These are phyloP conservation scores for Acacia pycnantha DNA, from an alignment of 331 rosid genomes.

Conservation along the genomic window DNA sequence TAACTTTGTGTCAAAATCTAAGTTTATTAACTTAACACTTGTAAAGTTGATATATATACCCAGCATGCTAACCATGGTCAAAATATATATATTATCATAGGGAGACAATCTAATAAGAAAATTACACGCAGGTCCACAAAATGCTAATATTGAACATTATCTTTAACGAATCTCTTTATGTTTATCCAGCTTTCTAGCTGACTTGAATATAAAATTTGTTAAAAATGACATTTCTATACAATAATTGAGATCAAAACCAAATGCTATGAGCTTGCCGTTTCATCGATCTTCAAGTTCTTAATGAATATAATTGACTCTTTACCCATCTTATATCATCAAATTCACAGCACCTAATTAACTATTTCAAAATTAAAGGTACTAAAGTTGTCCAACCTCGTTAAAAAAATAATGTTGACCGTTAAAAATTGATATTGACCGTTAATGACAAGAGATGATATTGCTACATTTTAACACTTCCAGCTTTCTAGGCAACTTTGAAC, in stretches of 20 bases:
- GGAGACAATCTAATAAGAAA: conserved; percentile 17
- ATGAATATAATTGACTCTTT: neutral
- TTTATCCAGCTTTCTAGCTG: conserved; percentile 33
- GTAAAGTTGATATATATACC: neutral
- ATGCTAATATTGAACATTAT: conserved; percentile 17
- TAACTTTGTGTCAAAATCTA: neutral
- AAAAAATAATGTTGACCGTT: too few species aligned
- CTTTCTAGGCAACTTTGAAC: too few species aligned
- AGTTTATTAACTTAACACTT: neutral
- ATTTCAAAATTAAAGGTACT: neutral
- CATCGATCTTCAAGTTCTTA: neutral
- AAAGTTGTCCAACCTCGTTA: too few species aligned
- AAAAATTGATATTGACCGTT: too few species aligned
- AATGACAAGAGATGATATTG: too few species aligned
- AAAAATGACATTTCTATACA: conserved; percentile 26
- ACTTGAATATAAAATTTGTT: conserved; percentile 22
- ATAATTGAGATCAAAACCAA: neutral
- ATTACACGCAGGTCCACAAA: conserved; percentile 9
- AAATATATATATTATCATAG: neutral
- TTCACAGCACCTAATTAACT: neutral
- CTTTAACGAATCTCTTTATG: neutral
- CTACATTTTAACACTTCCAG: too few species aligned
- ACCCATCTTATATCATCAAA: neutral
- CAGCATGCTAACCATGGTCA: conserved; percentile 21
- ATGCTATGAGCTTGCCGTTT: neutral